These are phyloP conservation scores for Rutstroemia sp. DNA, from an alignment of 2,329 filamentous ascomycete species.

Conservation along the genomic window DNA sequence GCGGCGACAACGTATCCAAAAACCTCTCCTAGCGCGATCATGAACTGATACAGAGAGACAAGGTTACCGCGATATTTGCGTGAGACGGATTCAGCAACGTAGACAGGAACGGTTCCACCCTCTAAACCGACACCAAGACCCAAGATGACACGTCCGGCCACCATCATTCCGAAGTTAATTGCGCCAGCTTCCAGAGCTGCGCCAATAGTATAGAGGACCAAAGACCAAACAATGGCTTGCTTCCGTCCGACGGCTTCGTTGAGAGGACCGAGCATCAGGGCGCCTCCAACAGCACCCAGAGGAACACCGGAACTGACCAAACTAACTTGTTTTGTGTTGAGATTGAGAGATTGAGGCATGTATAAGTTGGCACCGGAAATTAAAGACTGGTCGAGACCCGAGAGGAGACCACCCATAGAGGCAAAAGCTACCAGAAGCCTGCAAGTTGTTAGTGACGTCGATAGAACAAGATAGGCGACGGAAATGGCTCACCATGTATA, in stretches of 20 bases:
- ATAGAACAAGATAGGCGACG: background rate
- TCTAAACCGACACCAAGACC: slow-evolving; percentile 66
- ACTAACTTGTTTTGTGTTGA: slow-evolving; percentile 51
- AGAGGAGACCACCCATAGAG: slow-evolving; percentile 68
- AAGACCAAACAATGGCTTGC: slow-evolving; percentile 62
- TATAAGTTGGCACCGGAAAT: slow-evolving; percentile 66
- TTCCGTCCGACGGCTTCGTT: slow-evolving; percentile 63
- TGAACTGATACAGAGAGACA: slow-evolving; percentile 68
- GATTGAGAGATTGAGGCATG: slow-evolving; percentile 45
- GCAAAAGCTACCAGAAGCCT: slow-evolving; percentile 44
- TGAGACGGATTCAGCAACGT: slow-evolving; percentile 67
- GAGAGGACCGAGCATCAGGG: slow-evolving; percentile 55
- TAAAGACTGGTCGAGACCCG: slow-evolving; percentile 64
- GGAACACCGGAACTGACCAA: slow-evolving; percentile 66
- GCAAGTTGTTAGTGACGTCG: background rate
- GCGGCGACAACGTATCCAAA: slow-evolving; percentile 66
- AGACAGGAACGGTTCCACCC: slow-evolving; percentile 67
- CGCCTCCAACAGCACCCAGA: slow-evolving; percentile 63
- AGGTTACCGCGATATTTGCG: slow-evolving; percentile 61
- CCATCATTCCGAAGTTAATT: slow-evolving; percentile 64
- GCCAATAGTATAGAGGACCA: slow-evolving; percentile 62
- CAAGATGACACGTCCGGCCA: slow-evolving; percentile 59
- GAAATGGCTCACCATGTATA: slow-evolving; percentile 42
- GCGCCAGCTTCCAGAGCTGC: slow-evolving; percentile 61
- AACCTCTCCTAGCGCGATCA: slow-evolving; percentile 68